Percentiles rank a stretch among this genome's conserved stretches.
Evolutionary conservation across 2,329 filamentous ascomycete species (phyloP).

Genomic region (Penicillium sp.): DNA sequence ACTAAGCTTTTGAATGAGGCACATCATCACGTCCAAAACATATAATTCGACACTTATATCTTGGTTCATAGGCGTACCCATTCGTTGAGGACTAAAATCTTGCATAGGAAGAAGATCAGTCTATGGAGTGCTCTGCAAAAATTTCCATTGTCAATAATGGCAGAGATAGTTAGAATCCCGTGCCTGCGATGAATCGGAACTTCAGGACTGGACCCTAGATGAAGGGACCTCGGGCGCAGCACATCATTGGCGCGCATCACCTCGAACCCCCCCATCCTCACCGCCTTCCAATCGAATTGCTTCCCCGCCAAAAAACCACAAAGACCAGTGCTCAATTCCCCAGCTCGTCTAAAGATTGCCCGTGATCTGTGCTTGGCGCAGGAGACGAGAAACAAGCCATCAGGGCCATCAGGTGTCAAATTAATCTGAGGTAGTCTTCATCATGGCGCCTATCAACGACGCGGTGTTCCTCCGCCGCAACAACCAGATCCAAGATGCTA

Average conservation of each 20-base stretch:
- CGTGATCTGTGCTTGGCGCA: conserved; percentile 34
- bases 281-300: conserved; percentile 23
- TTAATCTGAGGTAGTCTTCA: neutral
- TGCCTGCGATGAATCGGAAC: no score
- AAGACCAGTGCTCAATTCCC: neutral
- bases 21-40: no score
- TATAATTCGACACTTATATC: no score
- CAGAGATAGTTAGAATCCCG: no score
- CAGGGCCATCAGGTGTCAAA: neutral
- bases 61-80: no score
- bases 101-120: no score
- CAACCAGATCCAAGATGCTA: conserved; percentile 54
- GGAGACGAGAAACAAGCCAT: conserved; percentile 21
- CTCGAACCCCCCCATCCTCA: conserved; percentile 6
- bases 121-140: no score
- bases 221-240: neutral
- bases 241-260: neutral
- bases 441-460: conserved; percentile 43
- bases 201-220: neutral
- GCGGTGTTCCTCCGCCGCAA: conserved; percentile 51
- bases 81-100: no score
- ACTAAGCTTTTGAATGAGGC: no score
- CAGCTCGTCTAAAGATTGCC: conserved; percentile 5
- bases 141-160: no score
- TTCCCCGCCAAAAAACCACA: conserved; percentile 28